These are phyloP conservation scores for Phytophthora rubi DNA, from an alignment of 352 stramenopile species.

Conservation along the genomic window DNA sequence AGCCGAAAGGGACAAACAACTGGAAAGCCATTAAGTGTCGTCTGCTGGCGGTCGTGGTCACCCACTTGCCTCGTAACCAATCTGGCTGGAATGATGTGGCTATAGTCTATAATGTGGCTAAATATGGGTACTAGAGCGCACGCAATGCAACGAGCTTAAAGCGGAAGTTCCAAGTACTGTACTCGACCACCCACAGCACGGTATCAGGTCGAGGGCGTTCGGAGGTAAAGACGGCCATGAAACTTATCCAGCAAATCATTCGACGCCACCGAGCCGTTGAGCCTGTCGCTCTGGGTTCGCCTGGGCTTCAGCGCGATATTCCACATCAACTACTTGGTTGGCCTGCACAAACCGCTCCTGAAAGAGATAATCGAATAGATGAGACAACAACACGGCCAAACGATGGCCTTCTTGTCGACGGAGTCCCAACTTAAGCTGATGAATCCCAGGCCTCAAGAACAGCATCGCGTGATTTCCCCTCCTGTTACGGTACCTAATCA, in stretches of 20 bases:
- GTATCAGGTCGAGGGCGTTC: background rate
- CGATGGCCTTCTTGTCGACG: no score
- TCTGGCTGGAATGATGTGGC: background rate
- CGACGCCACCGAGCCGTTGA: background rate
- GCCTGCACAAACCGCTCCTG: background rate
- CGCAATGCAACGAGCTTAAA: background rate
- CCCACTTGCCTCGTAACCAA: background rate
- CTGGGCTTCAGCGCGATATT: background rate
- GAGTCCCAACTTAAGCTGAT: no score
- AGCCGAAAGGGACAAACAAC: background rate
- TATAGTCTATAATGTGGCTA: background rate
- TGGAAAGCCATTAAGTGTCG: background rate
- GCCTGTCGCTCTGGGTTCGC: no score
- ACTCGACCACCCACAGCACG: background rate
- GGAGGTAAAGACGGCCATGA: background rate
- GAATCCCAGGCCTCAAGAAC: no score
- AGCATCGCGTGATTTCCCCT: no score
- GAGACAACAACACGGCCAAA: background rate
- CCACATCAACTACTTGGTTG: background rate
- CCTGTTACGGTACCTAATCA: no score
- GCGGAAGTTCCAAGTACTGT: background rate
- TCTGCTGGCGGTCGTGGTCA: background rate
- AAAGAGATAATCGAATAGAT: background rate
- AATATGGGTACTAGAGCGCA: background rate
- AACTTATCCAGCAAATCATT: background rate